Base-by-base conservation (phyloP, 2,329 filamentous ascomycete genomes). In the Thermothelomyces thermophilus region DNA sequence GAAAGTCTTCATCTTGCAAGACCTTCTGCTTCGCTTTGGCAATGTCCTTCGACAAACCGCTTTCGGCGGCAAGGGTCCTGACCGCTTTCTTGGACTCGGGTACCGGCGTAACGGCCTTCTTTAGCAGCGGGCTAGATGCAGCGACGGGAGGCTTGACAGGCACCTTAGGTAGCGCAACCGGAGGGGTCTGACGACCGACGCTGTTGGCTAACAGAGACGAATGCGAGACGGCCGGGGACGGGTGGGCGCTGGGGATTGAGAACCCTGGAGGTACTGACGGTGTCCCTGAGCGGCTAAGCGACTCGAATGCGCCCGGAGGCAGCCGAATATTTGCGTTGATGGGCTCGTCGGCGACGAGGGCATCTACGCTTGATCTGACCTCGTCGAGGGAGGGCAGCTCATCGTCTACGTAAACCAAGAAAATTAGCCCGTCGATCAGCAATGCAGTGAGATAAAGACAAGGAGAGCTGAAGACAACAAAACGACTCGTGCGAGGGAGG, bases 331-430 rank as follows among this genome's bases (percentile, higher is more conserved):
- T 55, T n/a, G 48, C 30, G 40, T 56, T 60, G 16, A 60, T 50
- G 7, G 63, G 60, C n/a, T 78, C 69, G 60, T 87, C 84, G 19
- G 82, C 79, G 11, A 87, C 83, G 3, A 87, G 68, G 3, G 82
- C 82, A 63, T 87, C 83, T 35, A 87, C 79, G n/a, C 77, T 82
- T 37, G 73, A 72, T 2, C 73, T 75, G 11, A 76, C 82, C 56
- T 83, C 81, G 54, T 83, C 80, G 40, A 83, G 70, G 10, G 75
- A 77, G 51, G 73, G 70, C n/a, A 80, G 66, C 43, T 80, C 76
- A 61, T 85, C 81, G 67, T 84, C 83, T 86, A 69, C 58, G 46
- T 50, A 60, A 62, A 62, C 30, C 39, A 33, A 41, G 60, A 52
- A n/a, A n/a, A 60, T 78, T 69, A 78, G 73, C 71, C 62, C 61